Conservation (phyloP, 2,329 filamentous ascomycete species). For the Lachnum nothofagi region DNA sequence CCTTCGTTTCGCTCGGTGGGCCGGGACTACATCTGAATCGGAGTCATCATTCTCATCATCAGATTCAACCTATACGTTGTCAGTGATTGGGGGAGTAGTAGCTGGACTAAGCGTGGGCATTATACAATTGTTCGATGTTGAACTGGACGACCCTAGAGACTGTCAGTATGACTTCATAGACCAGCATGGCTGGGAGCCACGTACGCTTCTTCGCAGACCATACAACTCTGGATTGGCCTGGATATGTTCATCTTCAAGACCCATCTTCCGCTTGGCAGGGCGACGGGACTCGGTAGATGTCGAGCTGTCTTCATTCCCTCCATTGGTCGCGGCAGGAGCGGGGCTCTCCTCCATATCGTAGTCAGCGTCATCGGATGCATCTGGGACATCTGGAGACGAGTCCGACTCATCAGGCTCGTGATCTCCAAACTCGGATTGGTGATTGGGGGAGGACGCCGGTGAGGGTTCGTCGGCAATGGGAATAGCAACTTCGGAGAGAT, state of each 20-base stretch:
- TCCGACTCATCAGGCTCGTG: slow-evolving; percentile 29
- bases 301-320: slow-evolving; percentile 48
- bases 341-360: slow-evolving; percentile 66
- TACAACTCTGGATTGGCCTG: slow-evolving; percentile 91
- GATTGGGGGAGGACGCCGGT: slow-evolving; percentile 41
- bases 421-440: slow-evolving; percentile 30
- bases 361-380: slow-evolving; percentile 64
- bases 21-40: slow-evolving; percentile 66
- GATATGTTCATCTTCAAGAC: slow-evolving; percentile 72
- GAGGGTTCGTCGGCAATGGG: slow-evolving; percentile 46
- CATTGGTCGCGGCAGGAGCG: slow-evolving; percentile 44
- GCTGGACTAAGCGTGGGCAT: slow-evolving; percentile 16
- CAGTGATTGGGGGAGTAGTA: slow-evolving; percentile 13
- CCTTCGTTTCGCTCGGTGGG: slow-evolving; percentile 57
- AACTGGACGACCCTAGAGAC: slow-evolving; percentile 47
- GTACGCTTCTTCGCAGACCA: slow-evolving; percentile 85
- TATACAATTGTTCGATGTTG: slow-evolving; percentile 52
- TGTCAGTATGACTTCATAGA: slow-evolving; percentile 19
- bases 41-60: slow-evolving; percentile 55
- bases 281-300: slow-evolving; percentile 67
- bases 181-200: slow-evolving; percentile 38
- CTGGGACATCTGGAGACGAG: slow-evolving; percentile 37
- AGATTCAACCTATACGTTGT: slow-evolving; percentile 49
- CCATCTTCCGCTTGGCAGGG: slow-evolving; percentile 66
- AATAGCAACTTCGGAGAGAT: slow-evolving; percentile 67